Base-by-base conservation (phyloP, 192 early-diverging fungal genomes). In the Umbelopsis vinacea region DNA sequence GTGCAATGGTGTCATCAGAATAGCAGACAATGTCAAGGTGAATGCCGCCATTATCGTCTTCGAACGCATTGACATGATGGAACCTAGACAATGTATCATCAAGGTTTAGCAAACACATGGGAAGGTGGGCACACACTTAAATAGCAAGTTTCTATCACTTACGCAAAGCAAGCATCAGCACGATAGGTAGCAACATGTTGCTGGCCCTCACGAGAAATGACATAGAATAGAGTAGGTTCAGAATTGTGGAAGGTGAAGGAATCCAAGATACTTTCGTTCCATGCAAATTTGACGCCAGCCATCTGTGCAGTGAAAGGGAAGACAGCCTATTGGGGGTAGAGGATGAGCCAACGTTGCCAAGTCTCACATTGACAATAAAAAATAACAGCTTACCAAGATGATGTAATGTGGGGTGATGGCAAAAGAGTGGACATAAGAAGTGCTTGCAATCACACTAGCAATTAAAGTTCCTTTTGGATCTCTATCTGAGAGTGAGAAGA, bases 391-490 rank as follows among this genome's bases (percentile, higher is more conserved):
- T 53, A 89, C 90, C 46, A 94, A 79, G 29, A 95, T 79, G 9
- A 95, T 84, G 71, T 93, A 93, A 38, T 88, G 82, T 9, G 81
- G 85, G 0, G 94, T 95, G 24, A 92, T 76, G 0, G 89, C 83
- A 81, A 95, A 94, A 45, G 89, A 91, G 75, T 94, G 92, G 37
- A 93, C 83, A 70, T 92, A 86, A 6, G 88, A 89, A 17, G 90
- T 83, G 54, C 88, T 88, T 24, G 90, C 88, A 8, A 73, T 74
- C 9, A 94, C 86, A 19, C 79, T 82, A 9, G 87, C 89, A 55
- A 94, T 85, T 14, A 89, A 67, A 22, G 82, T 79, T 10, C 92
- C 92, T 23, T 85, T 82, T 12, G 92, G 88, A 35, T 90, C 79
- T 19, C 82, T 78, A 52, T 86, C 84, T 45, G 86, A 85, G 23